Evolutionary conservation across 2,329 filamentous ascomycete species (phyloP).

Genomic region (Aspergillus ustus): DNA sequence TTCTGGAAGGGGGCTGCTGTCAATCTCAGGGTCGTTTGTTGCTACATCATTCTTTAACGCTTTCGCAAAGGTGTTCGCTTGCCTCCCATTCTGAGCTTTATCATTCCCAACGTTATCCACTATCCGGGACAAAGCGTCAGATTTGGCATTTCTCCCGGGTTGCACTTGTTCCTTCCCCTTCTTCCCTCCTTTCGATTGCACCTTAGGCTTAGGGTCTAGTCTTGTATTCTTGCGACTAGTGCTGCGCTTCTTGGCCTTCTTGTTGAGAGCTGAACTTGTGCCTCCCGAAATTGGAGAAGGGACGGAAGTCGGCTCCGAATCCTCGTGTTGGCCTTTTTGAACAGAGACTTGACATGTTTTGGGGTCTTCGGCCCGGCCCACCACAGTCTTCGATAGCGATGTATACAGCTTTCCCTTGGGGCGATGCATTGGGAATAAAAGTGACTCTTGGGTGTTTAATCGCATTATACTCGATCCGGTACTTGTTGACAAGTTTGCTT

Average conservation of each 20-base stretch:
- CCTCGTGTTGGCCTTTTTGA: constrained; percentile 1
- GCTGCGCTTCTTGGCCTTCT: background rate
- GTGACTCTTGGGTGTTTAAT: constrained; percentile 24
- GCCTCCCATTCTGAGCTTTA: background rate
- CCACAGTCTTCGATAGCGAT: constrained; percentile 19
- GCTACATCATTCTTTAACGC: background rate
- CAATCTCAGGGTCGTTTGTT: background rate
- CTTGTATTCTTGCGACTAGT: background rate
- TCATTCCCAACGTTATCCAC: background rate
- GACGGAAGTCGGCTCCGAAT: constrained; percentile 19
- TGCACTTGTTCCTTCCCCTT: background rate
- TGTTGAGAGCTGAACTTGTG: constrained; percentile 1
- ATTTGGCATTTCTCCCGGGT: background rate
- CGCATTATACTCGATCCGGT: background rate
- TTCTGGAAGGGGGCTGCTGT: background rate
- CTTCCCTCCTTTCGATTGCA: background rate
- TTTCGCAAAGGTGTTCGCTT: background rate
- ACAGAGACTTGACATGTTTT: constrained; percentile 30
- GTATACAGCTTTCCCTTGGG: constrained; percentile 26
- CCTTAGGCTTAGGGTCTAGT: background rate
- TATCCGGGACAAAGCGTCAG: background rate
- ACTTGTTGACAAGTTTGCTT: background rate
- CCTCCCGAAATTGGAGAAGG: constrained; percentile 21
- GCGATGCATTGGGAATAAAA: constrained; percentile 22
- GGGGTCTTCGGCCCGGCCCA: constrained; percentile 40